These are phyloP conservation scores for Colletotrichum kahawae DNA, from an alignment of 2,329 filamentous ascomycete species.

Conservation along the genomic window DNA sequence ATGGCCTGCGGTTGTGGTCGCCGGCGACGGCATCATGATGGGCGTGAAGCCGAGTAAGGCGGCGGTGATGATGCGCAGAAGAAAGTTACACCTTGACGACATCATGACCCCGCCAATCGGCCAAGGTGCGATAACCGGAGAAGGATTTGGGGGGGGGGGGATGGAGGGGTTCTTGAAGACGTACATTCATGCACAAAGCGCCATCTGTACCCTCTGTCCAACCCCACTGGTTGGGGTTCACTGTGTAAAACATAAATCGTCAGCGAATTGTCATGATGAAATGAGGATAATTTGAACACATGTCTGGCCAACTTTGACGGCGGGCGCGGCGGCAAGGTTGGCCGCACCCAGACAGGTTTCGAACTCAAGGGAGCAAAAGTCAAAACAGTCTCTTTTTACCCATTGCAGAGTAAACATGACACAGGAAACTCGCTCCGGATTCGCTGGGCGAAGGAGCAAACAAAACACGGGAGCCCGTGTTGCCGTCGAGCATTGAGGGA, in stretches of 20 bases:
- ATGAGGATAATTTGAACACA: neutral
- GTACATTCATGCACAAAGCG: constrained; percentile 57
- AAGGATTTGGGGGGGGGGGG: neutral
- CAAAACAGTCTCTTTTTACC: neutral
- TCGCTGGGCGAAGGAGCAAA: neutral
- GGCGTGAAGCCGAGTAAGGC: neutral
- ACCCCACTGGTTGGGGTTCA: constrained; percentile 63
- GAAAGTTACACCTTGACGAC: neutral
- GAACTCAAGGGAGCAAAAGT: constrained; percentile 18
- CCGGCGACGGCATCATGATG: neutral
- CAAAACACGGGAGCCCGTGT: constrained; percentile 10
- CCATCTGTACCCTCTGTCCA: constrained; percentile 42
- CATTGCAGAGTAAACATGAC: neutral
- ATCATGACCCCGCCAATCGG: neutral
- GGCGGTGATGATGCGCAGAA: neutral
- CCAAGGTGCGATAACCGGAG: neutral
- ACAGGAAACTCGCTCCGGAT: neutral
- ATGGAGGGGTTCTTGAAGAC: constrained; percentile 28
- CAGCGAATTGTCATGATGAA: neutral
- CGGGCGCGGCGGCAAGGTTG: neutral
- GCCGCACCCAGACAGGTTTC: constrained; percentile 1
- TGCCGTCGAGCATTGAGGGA: neutral
- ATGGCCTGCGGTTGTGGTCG: neutral
- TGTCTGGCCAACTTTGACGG: neutral
- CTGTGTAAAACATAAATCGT: constrained; percentile 32